Percentiles rank a stretch among this genome's conserved stretches.
Conservation (phyloP, 768 basidiomycete genomes). For the Rhodotorula diobovata region DNA sequence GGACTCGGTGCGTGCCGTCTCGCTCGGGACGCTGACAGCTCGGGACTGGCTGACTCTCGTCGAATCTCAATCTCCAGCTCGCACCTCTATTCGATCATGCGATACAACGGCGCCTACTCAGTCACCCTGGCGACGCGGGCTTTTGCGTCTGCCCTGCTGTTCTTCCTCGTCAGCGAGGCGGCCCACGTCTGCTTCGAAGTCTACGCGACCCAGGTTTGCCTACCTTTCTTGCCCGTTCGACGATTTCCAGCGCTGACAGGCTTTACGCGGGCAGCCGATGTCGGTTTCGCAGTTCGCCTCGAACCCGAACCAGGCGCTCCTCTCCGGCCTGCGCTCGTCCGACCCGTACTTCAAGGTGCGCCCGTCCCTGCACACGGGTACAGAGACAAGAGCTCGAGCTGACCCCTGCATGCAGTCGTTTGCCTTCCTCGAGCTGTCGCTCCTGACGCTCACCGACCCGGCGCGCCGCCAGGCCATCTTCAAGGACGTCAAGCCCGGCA, state of each 20-base stretch:
- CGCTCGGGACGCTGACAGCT: background rate
- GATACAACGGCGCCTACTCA: conserved; percentile 26
- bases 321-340: conserved; percentile 27
- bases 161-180: conserved; percentile 19
- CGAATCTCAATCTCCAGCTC: conserved; percentile 21
- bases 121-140: conserved; percentile 19
- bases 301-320: conserved; percentile 29
- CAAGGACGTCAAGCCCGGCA: conserved; percentile 30
- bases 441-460: conserved; percentile 18
- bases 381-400: background rate
- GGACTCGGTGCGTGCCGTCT: conserved; percentile 19
- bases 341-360: conserved; percentile 37
- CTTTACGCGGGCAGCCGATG: conserved; percentile 12
- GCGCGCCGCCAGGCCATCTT: conserved; percentile 35
- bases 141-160: conserved; percentile 3
- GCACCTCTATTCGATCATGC: conserved; percentile 27
- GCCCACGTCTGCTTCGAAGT: conserved; percentile 32
- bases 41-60: too few relatives aligned
- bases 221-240: rapidly evolving
- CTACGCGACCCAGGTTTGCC: conserved; percentile 37
- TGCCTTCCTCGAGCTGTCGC: conserved; percentile 37
- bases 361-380: too few relatives aligned
- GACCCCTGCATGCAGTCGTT: conserved; percentile 10
- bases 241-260: background rate
- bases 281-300: conserved; percentile 31